These are phyloP conservation scores for Betula pendula DNA, from an alignment of 306 rosid genomes.

Conservation along the genomic window DNA sequence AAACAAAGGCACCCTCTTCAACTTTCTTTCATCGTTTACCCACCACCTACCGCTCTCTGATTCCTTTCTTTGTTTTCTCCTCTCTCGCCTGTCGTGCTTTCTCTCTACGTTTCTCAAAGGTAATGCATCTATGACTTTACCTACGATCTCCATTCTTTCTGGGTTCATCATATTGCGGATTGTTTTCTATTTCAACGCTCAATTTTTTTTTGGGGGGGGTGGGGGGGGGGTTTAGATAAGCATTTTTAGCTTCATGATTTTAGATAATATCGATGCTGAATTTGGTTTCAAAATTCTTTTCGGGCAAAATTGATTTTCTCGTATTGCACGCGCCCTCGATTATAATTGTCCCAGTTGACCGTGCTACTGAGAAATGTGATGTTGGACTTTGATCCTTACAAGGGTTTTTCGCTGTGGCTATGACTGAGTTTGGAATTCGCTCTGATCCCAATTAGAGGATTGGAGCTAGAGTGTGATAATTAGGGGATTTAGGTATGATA, in stretches of 20 bases:
- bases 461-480: not conserved
- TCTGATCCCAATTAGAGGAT: not conserved
- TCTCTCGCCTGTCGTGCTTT: slow-evolving; percentile 14
- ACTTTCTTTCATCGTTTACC: slow-evolving; percentile 1
- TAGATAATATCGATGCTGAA: not conserved
- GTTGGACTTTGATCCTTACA: not conserved
- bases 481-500: not conserved
- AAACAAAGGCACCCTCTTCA: not conserved
- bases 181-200: not conserved
- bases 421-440: not conserved
- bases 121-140: slow-evolving; percentile 23
- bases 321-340: not conserved
- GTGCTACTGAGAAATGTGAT: not conserved
- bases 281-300: not conserved
- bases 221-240: not conserved
- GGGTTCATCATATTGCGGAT: not conserved
- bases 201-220: not conserved
- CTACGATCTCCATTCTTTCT: not conserved
- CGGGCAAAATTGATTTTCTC: not conserved
- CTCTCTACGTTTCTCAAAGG: slow-evolving; percentile 30
- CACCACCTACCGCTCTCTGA: slow-evolving; percentile 32
- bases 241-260: not conserved
- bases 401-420: not conserved
- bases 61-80: slow-evolving; percentile 28
- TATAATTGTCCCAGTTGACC: not conserved